These are phyloP conservation scores for Cystofilobasidium bisporidii DNA, from an alignment of 768 basidiomycete species.

Conservation along the genomic window DNA sequence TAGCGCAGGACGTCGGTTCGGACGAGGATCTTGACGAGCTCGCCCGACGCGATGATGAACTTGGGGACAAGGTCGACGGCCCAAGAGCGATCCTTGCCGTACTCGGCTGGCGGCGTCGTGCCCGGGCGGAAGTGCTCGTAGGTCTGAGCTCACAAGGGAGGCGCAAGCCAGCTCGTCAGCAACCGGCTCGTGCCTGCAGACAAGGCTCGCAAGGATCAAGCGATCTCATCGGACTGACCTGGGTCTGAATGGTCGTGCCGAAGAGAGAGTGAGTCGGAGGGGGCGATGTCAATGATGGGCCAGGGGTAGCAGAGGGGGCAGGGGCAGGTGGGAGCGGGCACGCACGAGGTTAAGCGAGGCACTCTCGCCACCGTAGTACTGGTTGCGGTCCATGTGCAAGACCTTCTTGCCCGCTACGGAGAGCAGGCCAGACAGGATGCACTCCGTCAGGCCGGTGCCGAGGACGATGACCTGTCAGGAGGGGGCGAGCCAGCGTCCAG, in stretches of 20 bases:
- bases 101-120: constrained; percentile 57
- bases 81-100: constrained; percentile 95
- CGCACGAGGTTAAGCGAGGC: constrained; percentile 74
- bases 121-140: constrained; percentile 29
- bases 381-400: constrained; percentile 91
- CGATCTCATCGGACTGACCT: background rate
- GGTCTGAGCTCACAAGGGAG: constrained; percentile 10
- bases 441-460: constrained; percentile 95
- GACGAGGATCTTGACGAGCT: constrained; percentile 94
- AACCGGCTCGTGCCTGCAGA: too few species aligned
- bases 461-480: constrained; percentile 41
- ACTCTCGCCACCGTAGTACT: constrained; percentile 97
- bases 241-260: background rate
- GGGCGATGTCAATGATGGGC: background rate
- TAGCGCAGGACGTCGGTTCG: constrained; percentile 98
- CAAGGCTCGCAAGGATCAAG: too few species aligned
- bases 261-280: background rate
- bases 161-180: background rate
- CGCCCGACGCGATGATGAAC: constrained; percentile 97
- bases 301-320: background rate
- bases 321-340: background rate
- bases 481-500: too few species aligned
- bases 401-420: constrained; percentile 99
- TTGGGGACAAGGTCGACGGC: constrained; percentile 48
- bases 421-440: constrained; percentile 91